Evolutionary conservation across 2,329 filamentous ascomycete genomes (phyloP), one percentile per base, ranked within the genome.

Genomic region (Cercospora janseana): DNA sequence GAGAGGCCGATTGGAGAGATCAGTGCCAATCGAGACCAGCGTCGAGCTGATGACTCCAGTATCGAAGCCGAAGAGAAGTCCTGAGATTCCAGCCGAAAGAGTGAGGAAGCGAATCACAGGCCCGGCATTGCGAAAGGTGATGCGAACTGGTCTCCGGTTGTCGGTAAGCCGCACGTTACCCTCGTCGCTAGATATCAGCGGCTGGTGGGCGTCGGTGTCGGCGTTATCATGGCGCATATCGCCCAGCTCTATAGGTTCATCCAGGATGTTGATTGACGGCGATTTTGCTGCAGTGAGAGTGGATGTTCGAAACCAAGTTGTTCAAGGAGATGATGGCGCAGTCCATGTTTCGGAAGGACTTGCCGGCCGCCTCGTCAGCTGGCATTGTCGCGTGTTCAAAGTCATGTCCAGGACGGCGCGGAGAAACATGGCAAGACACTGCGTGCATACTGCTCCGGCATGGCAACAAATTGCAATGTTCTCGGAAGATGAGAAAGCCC

Each of bases 21-120:
- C 77, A 2, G 75, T 69, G 38, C 70, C 70, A 51, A 83, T 75
- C 3, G 75, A 78, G 20, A 83, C 73, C 48, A 83, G 72, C 2
- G 79, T 82, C 1, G 79, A 79, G 27, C 78, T 81, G 48, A 83
- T 82, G 12, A 83, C 79, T 27, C 80, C 80, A 27, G 80, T 83
- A 60, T 83, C 80, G 61, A 81, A 83, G 49, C 80, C 80, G 67
- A 83, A 83, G 12, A 83, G 65, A 10, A 83, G 66, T 3, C 80
- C 80, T 43, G 75, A 78, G 10, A 83, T 72, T 3, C 79, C 78
- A 5, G 80, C 80, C 16, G 79, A 77, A 35, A 80, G 69, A 0
- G 79, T 81, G 43, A 83, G 66, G 3, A 70, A 68, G 75, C 77
- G 81, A 29, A 81, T 75, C 49, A 82, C 42, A 13, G 54, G 58